Evolutionary conservation across 352 stramenopile species (phyloP), one percentile per base, ranked within the genome.

Genomic region (Aphanomyces cochlioides): DNA sequence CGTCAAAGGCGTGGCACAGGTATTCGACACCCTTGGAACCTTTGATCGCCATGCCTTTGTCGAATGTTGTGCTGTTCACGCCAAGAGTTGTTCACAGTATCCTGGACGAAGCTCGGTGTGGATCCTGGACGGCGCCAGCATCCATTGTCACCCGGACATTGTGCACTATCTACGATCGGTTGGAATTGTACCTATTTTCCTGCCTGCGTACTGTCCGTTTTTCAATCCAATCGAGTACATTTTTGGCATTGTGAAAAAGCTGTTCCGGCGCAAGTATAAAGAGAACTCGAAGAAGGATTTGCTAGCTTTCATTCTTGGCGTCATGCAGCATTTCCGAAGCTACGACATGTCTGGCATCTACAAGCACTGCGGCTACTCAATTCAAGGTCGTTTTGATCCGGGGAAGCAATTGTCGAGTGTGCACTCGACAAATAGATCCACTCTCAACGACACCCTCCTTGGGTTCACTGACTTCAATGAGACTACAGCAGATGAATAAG

Each of bases 181-280:
- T 40, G 71, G 75, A 0, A 39, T 76, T 5, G 64, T 76, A 0
- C 43, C 67, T 5, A 73, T 77, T 10, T 76, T 80, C 17, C 45
- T 77, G 7, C 74, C 72, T 4, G 69, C 67, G 0, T 79, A 75
- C 7, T 79, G 69, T 40, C 73, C 72, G 13, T 78, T 79, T 66
- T 74, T 78, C 48, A 77, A 79, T 45, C 74, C 70, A 0, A 82
- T 77, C n/a, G 73, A 78, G 13, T 75, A 70, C n/a, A 0, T 78
- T 7, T 82, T 77, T 17, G 73, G 74, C 0, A 4, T 67, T 63
- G 34, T 40, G 72, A 59, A 39, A 53, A 53, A 53, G n/a, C 13
- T 53, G 45, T 58, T 58, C n/a, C 50, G 50, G 50, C 50, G 50
- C 50, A 10, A 58, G 13, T 58, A 58, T 34, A 1, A 19, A 8